A percentile compares a stretch with the other conserved stretches of the same genome.
These are phyloP conservation scores for Violaceomyces palustris DNA, from an alignment of 1,284 basidiomycete species.

Conservation along the genomic window DNA sequence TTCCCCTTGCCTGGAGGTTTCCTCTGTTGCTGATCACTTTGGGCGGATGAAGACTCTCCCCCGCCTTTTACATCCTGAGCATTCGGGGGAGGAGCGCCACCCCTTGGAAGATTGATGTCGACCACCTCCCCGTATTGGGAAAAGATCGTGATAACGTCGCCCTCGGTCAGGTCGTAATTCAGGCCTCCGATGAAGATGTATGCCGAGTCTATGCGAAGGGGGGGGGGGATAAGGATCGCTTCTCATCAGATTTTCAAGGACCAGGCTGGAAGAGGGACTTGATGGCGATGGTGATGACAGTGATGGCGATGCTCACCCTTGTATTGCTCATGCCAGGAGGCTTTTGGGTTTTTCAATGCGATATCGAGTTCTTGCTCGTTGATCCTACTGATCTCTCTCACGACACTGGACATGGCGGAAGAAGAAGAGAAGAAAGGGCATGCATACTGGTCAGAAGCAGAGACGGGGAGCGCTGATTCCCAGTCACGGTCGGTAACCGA, in stretches of 20 bases:
- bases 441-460: too few relatives aligned
- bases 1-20: constrained; percentile 10
- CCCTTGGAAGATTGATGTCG: constrained; percentile 79
- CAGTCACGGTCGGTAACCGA: too few relatives aligned
- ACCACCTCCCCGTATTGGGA: constrained; percentile 96
- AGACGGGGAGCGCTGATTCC: too few relatives aligned
- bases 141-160: constrained; percentile 94
- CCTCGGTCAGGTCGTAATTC: constrained; percentile 69
- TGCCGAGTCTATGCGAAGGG: constrained; percentile 67
- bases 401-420: too few relatives aligned
- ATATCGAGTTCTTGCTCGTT: constrained; percentile 87
- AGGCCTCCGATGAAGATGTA: constrained; percentile 77
- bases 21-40: constrained; percentile 56
- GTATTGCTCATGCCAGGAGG: constrained; percentile 97
- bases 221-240: constrained; percentile 3
- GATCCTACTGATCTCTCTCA: constrained; percentile 86
- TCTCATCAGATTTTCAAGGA: not conserved
- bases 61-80: not conserved
- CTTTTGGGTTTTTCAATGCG: constrained; percentile 62
- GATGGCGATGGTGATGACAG: constrained; percentile 1
- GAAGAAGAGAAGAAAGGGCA: too few relatives aligned
- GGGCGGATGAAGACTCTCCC: not conserved
- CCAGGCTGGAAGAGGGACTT: not conserved
- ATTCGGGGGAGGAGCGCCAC: not conserved
- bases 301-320: constrained; percentile 61